Evolutionary conservation across 257 asterid species (phyloP).

Genomic region (Eucommia ulmoides): DNA sequence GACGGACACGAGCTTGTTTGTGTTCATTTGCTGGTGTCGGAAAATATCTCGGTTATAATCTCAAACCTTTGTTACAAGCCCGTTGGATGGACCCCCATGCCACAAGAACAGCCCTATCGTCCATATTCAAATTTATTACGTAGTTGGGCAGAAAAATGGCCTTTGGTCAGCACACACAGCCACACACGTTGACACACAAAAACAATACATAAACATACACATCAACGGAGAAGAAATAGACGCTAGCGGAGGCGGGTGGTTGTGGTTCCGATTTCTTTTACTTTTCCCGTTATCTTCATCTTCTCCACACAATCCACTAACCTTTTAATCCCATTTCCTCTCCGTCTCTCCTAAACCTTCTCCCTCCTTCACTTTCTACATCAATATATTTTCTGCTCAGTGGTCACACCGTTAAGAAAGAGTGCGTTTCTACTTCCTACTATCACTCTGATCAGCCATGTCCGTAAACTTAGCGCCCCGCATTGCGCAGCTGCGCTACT

Average conservation of each 20-base stretch:
- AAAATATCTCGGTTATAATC: no score
- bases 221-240: neutral
- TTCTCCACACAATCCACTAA: constrained; percentile 17
- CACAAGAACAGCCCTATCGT: no score
- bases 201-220: neutral
- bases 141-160: no score
- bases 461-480: constrained; percentile 20
- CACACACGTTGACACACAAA: no score
- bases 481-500: constrained; percentile 24
- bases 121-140: no score
- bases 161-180: no score
- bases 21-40: no score
- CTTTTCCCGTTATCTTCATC: constrained; percentile 16
- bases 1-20: no score
- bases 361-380: constrained; percentile 1
- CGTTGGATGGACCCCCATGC: no score
- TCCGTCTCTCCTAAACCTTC: neutral
- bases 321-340: neutral
- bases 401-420: no score
- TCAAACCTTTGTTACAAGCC: no score
- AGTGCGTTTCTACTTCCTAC: neutral
- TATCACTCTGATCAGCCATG: constrained; percentile 9
- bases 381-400: neutral
- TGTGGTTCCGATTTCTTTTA: constrained; percentile 7
- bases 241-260: neutral